Base-by-base conservation (phyloP, 768 basidiomycete species). In the Calocera cornea region DNA sequence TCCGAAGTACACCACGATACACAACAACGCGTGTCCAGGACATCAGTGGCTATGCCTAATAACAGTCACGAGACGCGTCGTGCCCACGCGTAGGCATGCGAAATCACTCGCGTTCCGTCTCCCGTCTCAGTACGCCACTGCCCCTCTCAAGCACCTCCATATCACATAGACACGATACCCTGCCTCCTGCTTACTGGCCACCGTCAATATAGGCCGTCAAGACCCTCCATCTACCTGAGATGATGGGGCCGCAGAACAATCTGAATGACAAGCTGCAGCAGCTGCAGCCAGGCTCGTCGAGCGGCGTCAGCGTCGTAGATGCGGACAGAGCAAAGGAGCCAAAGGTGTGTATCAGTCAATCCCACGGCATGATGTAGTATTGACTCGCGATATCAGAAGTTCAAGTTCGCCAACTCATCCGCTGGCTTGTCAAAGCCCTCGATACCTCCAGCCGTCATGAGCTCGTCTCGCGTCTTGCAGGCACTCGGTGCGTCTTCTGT, bases 21-120 rank as follows among this genome's bases (percentile, higher is more conserved):
- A 10, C 54, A 31, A 7, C 14, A 31, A 60, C 14, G 31, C 54
- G 54, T 27, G 54, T 60, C 31, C 27, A 33, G 14, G 31, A n/a
- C 10, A 60, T 60, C 31, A 60, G 54, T 29, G 54, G 54, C 54
- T 29, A 27, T 60, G 54, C 36, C 54, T 60, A 60, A 60, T 60
- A 29, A 27, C 54, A 60, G 54, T 60, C 54, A 60, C 54, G 54
- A 33, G 54, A 60, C 54, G 54, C 54, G 54, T 29, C 54, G 31
- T 29, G 5, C 44, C 19, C 44, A 47, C 44, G 44, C 44, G 44
- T 47, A 8, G 19, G 44, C 44, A 47, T 17, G 44, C 54, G 54
- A 60, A 60, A 60, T 60, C 54, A 60, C 27, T 60, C 27, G 54
- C 54, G 54, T 22, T 10, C 31, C 10, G 24, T 33, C 31, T 29